Conservation (phyloP, 176 grass and related monocot species). For the Guadua angustifolia region DNA sequence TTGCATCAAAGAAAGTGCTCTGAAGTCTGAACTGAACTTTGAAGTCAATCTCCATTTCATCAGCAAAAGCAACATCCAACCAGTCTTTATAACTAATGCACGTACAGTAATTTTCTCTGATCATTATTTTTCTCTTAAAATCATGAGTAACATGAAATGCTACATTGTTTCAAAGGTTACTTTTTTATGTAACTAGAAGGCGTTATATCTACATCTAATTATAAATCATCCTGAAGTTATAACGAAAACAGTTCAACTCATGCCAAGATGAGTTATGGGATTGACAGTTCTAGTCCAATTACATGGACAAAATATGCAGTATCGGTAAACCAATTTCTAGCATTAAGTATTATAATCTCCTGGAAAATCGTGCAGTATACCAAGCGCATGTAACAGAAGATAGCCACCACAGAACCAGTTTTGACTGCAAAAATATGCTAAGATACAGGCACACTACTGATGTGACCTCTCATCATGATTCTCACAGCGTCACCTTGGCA, state of each 20-base stretch:
- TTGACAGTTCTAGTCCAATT: neutral
- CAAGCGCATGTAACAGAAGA: neutral
- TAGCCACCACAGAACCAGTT: neutral
- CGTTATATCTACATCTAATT: neutral
- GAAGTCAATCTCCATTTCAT: neutral
- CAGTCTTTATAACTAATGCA: neutral
- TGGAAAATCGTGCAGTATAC: neutral
- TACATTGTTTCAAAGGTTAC: neutral
- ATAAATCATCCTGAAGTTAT: slow-evolving; percentile 5
- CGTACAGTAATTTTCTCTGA: neutral
- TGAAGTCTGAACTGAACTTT: neutral
- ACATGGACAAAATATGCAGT: neutral
- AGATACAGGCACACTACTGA: neutral
- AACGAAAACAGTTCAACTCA: neutral
- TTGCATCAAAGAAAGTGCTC: neutral
- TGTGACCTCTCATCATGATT: neutral
- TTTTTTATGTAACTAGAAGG: slow-evolving; percentile 9
- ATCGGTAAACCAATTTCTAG: neutral
- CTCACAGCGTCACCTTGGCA: too few species aligned
- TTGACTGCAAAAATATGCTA: slow-evolving; percentile 24
- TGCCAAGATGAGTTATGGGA: neutral
- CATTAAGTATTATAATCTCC: neutral
- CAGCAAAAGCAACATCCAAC: slow-evolving; percentile 15
- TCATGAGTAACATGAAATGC: neutral
- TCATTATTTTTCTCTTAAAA: neutral